Conservation (phyloP, 306 rosid genomes). For the Cucumis sativus region DNA sequence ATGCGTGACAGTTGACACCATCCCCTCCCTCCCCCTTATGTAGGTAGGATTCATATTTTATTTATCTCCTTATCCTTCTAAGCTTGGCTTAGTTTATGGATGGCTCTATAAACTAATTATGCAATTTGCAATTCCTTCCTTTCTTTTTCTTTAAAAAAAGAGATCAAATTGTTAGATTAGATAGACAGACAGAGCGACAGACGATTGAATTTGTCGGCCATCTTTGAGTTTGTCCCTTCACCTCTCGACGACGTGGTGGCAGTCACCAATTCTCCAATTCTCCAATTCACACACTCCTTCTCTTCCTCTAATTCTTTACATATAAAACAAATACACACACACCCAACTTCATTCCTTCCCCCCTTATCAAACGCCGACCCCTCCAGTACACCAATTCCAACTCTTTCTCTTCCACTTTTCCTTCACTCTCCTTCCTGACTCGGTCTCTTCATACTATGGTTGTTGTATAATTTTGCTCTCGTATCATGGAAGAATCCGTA, state of each 20-base stretch:
- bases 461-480: background rate
- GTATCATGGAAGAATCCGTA: background rate
- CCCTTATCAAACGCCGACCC: background rate
- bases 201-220: slow-evolving; percentile 85
- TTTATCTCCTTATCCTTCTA: background rate
- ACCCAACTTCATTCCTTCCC: background rate
- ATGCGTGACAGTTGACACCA: background rate
- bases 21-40: background rate
- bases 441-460: too few relatives aligned
- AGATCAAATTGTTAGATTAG: background rate
- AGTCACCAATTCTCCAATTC: slow-evolving; percentile 13
- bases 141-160: background rate
- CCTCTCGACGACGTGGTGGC: slow-evolving; percentile 58
- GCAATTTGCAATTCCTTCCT: background rate
- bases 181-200: slow-evolving; percentile 10
- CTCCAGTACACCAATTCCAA: background rate
- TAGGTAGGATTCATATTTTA: background rate
- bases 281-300: background rate
- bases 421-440: background rate
- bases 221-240: slow-evolving; percentile 51
- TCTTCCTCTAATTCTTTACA: background rate
- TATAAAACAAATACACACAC: background rate
- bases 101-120: background rate
- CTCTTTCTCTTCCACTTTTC: background rate
- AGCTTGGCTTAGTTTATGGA: background rate